Percentiles rank a stretch among this genome's conserved stretches.
Evolutionary conservation across 768 basidiomycete species (phyloP).

Genomic region (Leccinellum albellum): DNA sequence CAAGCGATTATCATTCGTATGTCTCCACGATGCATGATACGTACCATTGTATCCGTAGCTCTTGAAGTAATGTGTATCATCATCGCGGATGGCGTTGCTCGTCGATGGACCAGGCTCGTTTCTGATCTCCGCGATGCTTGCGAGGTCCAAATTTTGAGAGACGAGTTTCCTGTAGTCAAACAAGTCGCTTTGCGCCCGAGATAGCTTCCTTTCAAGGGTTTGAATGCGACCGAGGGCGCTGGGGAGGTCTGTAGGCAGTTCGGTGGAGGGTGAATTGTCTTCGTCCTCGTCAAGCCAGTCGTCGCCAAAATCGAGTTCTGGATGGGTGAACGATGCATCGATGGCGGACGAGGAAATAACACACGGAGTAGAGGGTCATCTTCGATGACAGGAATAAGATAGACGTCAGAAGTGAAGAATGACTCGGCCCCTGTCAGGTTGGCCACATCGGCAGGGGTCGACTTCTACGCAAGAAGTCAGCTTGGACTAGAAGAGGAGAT

Average conservation of each 20-base stretch:
- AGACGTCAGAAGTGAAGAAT: conserved; percentile 71
- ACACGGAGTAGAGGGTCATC: conserved; percentile 88
- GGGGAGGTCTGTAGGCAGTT: conserved; percentile 29
- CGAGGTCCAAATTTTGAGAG: conserved; percentile 47
- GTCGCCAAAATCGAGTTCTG: conserved; percentile 64
- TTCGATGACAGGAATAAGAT: conserved; percentile 76
- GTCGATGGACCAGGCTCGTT: conserved; percentile 32
- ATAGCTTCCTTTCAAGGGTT: conserved; percentile 59
- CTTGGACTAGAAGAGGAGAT: neutral
- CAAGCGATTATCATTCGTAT: neutral
- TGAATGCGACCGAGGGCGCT: conserved; percentile 45
- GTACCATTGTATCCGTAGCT: conserved; percentile 86
- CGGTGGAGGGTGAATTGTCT: neutral
- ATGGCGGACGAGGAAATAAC: conserved; percentile 23
- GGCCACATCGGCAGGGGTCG: conserved; percentile 41
- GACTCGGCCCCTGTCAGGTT: conserved; percentile 53
- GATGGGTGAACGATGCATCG: neutral
- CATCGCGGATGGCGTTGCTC: conserved; percentile 50
- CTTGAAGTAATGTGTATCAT: conserved; percentile 92
- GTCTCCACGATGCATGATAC: neutral
- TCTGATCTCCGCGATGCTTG: conserved; percentile 41
- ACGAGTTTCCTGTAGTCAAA: conserved; percentile 60
- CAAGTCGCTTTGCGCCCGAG: conserved; percentile 55
- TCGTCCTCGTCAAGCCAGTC: conserved; percentile 67
- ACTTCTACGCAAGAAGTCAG: conserved; percentile 42